Evolutionary conservation across 441 rosid genomes (phyloP).

Genomic region (Erodium trifolium): DNA sequence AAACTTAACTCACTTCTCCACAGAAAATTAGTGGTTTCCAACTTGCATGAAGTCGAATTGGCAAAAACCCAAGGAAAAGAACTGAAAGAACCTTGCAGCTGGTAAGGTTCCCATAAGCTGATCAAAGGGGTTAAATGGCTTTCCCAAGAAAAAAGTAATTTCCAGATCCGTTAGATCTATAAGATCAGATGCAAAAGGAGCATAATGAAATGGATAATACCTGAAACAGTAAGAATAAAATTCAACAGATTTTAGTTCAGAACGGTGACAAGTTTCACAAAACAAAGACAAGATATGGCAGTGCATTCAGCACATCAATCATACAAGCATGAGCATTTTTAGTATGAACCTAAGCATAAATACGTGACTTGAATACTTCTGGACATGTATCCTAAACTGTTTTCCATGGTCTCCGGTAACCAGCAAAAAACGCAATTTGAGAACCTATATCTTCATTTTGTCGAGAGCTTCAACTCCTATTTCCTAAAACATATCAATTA

Average conservation of each 20-base stretch:
- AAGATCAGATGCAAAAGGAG: slow-evolving; percentile 98
- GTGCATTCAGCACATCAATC: not conserved
- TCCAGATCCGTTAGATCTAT: slow-evolving; percentile 66
- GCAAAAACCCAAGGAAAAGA: not conserved
- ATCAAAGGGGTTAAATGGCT: slow-evolving; percentile 96
- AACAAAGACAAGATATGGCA: not conserved
- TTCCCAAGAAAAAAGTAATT: slow-evolving; percentile 76
- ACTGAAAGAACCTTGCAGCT: slow-evolving; percentile 61
- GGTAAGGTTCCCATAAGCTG: slow-evolving; percentile 98
- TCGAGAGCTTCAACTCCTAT: not conserved
- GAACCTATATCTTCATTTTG: not conserved
- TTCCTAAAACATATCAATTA: not conserved
- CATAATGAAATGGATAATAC: slow-evolving; percentile 97
- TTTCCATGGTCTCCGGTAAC: slow-evolving; percentile 9
- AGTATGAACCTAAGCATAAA: not conserved
- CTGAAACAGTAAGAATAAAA: slow-evolving; percentile 37
- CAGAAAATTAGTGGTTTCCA: not conserved
- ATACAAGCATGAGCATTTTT: not conserved
- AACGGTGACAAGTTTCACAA: not conserved
- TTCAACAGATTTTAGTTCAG: not conserved
- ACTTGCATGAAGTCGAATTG: not conserved
- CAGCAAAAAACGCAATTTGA: slow-evolving; percentile 2
- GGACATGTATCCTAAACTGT: not conserved
- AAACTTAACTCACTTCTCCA: slow-evolving; percentile 2
- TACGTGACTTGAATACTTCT: not conserved